phyloP scores from a whole-genome alignment of 306 rosid species.

The Myrica gale region DNA sequence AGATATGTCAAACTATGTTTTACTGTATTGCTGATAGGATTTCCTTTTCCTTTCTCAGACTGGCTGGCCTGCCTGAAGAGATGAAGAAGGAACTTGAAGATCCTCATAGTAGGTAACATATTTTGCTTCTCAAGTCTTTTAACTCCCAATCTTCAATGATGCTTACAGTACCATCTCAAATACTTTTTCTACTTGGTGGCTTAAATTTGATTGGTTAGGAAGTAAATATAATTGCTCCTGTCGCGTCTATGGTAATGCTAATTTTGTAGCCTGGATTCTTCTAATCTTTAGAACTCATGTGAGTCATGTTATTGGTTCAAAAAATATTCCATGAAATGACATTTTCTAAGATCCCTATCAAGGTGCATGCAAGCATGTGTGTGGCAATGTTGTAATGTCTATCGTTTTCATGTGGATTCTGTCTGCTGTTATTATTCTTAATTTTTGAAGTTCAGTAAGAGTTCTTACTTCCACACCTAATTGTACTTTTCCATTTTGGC shows the following conservation, averaged over 20 bases:
- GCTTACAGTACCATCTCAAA: background rate
- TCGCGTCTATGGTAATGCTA: background rate
- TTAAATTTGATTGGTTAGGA: conserved; percentile 8
- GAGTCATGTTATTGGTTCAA: background rate
- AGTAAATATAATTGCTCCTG: background rate
- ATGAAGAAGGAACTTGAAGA: conserved; percentile 79
- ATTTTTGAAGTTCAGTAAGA: background rate
- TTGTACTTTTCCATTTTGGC: background rate
- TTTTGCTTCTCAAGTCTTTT: conserved; percentile 23
- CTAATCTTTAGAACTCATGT: background rate
- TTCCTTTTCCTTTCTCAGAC: conserved; percentile 38
- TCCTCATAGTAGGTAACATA: conserved; percentile 70
- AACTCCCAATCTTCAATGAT: conserved; percentile 18
- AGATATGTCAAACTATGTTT: conserved; percentile 13
- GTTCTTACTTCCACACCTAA: background rate
- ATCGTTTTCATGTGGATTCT: background rate
- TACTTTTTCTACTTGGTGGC: conserved; percentile 12
- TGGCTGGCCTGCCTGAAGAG: conserved; percentile 72
- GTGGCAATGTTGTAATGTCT: background rate
- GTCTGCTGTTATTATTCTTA: background rate
- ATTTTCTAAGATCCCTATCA: no score
- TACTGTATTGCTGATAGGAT: conserved; percentile 14
- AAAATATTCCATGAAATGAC: background rate
- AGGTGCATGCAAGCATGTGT: no score
- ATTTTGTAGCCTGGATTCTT: background rate